These are phyloP conservation scores for Cladosporium oxysporum DNA, from an alignment of 2,329 filamentous ascomycete genomes.

Conservation along the genomic window DNA sequence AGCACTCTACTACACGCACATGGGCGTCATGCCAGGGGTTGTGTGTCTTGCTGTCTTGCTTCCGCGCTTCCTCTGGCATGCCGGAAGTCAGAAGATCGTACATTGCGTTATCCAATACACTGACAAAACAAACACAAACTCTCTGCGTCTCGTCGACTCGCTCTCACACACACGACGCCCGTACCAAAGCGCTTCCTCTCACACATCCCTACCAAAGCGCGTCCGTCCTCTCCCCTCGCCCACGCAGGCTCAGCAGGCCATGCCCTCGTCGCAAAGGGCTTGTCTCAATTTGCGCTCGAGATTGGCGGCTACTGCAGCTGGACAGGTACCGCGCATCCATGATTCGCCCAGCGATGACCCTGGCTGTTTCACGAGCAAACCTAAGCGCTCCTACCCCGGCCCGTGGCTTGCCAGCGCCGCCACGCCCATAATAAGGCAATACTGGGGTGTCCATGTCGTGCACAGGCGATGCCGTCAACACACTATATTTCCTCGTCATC, in stretches of 20 bases:
- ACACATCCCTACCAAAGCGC: too few species aligned
- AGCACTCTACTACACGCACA: background rate
- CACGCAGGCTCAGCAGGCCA: background rate
- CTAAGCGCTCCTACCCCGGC: background rate
- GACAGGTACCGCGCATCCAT: background rate
- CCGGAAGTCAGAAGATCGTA: background rate
- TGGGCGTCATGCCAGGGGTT: constrained; percentile 1
- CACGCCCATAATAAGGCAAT: background rate
- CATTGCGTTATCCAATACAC: background rate
- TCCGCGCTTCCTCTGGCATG: background rate
- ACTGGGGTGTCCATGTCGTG: background rate
- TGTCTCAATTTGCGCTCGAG: constrained; percentile 9
- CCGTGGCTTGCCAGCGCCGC: background rate
- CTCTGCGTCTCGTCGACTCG: background rate
- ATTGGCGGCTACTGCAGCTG: constrained; percentile 13
- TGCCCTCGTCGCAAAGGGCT: background rate
- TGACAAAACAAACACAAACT: background rate
- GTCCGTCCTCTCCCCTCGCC: background rate
- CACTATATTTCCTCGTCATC: background rate
- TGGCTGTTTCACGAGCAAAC: background rate
- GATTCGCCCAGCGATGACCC: constrained; percentile 2
- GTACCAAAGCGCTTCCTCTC: too few species aligned
- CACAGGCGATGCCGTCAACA: background rate
- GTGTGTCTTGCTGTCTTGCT: background rate
- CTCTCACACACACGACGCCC: background rate